Conservation (phyloP, 768 basidiomycete species). For the Suillus sp. region DNA sequence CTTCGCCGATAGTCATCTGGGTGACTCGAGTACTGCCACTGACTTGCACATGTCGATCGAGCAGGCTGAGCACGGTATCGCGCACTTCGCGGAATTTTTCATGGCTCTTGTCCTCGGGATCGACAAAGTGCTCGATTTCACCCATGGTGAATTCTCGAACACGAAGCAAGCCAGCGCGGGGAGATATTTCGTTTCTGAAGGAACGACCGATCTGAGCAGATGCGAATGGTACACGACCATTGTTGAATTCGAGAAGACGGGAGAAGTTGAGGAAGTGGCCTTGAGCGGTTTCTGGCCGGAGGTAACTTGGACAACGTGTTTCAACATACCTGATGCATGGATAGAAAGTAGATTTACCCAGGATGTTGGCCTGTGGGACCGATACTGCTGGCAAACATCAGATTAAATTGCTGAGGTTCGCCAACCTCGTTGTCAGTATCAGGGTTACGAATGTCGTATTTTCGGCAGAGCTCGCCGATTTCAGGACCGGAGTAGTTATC, state of each 20-base stretch:
- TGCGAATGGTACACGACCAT: constrained; percentile 93
- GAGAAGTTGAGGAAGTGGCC: constrained; percentile 99
- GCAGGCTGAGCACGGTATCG: constrained; percentile 70
- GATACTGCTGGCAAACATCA: constrained; percentile 98
- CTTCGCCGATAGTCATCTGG: constrained; percentile 81
- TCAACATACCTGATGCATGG: neutral
- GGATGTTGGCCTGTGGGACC: constrained; percentile 97
- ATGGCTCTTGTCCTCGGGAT: constrained; percentile 90
- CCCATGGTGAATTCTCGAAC: constrained; percentile 99
- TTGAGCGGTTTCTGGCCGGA: constrained; percentile 97
- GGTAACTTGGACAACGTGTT: constrained; percentile 54
- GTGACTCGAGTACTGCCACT: constrained; percentile 67
- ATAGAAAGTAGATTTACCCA: constrained; percentile 50
- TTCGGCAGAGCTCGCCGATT: constrained; percentile 83
- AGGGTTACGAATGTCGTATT: constrained; percentile 82
- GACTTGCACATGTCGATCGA: constrained; percentile 83
- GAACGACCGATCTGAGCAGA: constrained; percentile 95
- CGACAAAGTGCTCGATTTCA: constrained; percentile 98
- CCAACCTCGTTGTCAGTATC: constrained; percentile 91
- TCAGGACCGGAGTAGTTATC: constrained; percentile 93
- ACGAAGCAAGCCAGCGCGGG: constrained; percentile 92
- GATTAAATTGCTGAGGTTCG: constrained; percentile 94
- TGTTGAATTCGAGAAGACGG: constrained; percentile 97
- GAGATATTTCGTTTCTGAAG: constrained; percentile 98
- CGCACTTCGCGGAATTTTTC: constrained; percentile 80